These are phyloP conservation scores for thale cress (Arabidopsis thaliana) DNA, from an alignment of 345 rosid genomes.

Conservation along the genomic window TAIR10.1 NC_003070.9:28765501-28766000, in stretches of 20 bases:
- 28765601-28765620: conserved; percentile 57
- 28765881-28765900: conserved; percentile 16
- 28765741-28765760: conserved; percentile 24
- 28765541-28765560: conserved; percentile 51
- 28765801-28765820: neutral
- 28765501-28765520: conserved; percentile 55
- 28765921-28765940: neutral
- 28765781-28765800: conserved; percentile 42
- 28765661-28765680: conserved; percentile 62
- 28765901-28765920: conserved; percentile 17
- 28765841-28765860: neutral
- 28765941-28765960: conserved; percentile 3
- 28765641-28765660: conserved; percentile 53
- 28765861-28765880: conserved; percentile 27
- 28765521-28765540: conserved; percentile 51
- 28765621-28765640: conserved; percentile 59
- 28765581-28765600: conserved; percentile 68
- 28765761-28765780: conserved; percentile 44
- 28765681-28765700: conserved; percentile 60
- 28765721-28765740: conserved; percentile 54
- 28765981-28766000: conserved; percentile 29
- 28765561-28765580: conserved; percentile 60
- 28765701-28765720: conserved; percentile 64
- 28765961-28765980: conserved; percentile 38
- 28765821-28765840: neutral